These are phyloP conservation scores for Eragrostis tef DNA, from an alignment of 202 grass and related monocot species.

Conservation along the genomic window DNA sequence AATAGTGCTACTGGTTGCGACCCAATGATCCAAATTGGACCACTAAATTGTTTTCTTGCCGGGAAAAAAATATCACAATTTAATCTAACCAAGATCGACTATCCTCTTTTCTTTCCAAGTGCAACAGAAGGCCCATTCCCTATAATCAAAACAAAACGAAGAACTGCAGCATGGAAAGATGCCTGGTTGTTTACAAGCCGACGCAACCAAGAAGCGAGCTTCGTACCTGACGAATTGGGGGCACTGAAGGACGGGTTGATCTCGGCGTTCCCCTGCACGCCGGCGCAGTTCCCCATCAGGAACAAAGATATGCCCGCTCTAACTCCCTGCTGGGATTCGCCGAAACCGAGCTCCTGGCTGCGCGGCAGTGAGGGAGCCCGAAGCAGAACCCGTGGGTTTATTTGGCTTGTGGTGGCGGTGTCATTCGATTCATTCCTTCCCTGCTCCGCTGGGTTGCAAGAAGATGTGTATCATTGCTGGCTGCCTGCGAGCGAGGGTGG, in stretches of 20 bases:
- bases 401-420: constrained; percentile 24
- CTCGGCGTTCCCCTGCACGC: constrained; percentile 69
- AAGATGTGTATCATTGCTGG: constrained; percentile 45
- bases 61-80: neutral
- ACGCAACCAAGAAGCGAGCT: constrained; percentile 3
- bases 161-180: neutral
- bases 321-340: neutral
- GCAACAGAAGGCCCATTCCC: neutral
- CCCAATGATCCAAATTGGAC: neutral
- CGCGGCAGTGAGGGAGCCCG: constrained; percentile 5
- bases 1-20: neutral
- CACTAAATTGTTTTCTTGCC: constrained; percentile 20
- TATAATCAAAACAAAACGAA: neutral
- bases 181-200: neutral
- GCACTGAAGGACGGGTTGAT: constrained; percentile 69
- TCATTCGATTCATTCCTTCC: neutral
- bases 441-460: constrained; percentile 40
- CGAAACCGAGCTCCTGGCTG: neutral
- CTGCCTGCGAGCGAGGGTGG: constrained; percentile 47
- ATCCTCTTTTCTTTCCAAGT: neutral
- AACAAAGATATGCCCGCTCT: neutral
- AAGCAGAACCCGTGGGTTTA: constrained; percentile 16
- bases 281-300: constrained; percentile 67
- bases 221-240: constrained; percentile 59
- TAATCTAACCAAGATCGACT: neutral